Percentiles rank a stretch among this genome's conserved stretches.
Conservation (phyloP, 2,329 filamentous ascomycete genomes). For the Ceratocystis papillata region DNA sequence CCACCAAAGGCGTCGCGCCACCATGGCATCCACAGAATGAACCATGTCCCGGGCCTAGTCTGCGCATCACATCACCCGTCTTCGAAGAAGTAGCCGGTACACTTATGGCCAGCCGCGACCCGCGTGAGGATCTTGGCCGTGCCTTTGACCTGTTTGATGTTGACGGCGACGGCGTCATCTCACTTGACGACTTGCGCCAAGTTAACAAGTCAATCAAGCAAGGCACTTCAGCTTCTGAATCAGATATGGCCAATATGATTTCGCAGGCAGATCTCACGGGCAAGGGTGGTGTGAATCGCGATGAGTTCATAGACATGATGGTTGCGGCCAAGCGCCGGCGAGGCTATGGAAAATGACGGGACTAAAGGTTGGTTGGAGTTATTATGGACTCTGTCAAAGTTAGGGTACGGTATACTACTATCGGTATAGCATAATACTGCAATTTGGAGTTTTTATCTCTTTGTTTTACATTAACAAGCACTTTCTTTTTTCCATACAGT, state of each 20-base stretch:
- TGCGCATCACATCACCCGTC: slow-evolving; percentile 60
- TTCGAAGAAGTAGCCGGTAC: slow-evolving; percentile 70
- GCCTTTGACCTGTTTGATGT: slow-evolving; percentile 92
- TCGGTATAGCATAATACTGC: background rate
- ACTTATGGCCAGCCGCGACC: slow-evolving; percentile 71
- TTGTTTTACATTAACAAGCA: slow-evolving; percentile 8
- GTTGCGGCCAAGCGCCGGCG: slow-evolving; percentile 26
- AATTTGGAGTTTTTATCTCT: slow-evolving; percentile 28
- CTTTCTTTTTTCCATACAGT: no score
- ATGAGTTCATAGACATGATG: slow-evolving; percentile 59
- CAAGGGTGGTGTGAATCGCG: slow-evolving; percentile 64
- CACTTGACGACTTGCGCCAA: slow-evolving; percentile 72
- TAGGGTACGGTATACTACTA: background rate
- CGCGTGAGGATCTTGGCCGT: slow-evolving; percentile 77
- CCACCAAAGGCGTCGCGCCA: slow-evolving; percentile 66
- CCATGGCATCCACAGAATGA: slow-evolving; percentile 45
- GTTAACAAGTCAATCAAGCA: slow-evolving; percentile 88
- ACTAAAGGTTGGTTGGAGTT: background rate
- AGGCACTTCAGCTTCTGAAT: slow-evolving; percentile 65
- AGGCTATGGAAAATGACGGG: slow-evolving; percentile 24
- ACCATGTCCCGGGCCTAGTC: slow-evolving; percentile 47
- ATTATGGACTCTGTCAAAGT: background rate
- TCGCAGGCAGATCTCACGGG: slow-evolving; percentile 95
- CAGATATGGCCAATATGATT: slow-evolving; percentile 91
- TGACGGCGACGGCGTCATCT: slow-evolving; percentile 83